These are phyloP conservation scores for Aspergillus sp. DNA, from an alignment of 2,329 filamentous ascomycete species.

Conservation along the genomic window DNA sequence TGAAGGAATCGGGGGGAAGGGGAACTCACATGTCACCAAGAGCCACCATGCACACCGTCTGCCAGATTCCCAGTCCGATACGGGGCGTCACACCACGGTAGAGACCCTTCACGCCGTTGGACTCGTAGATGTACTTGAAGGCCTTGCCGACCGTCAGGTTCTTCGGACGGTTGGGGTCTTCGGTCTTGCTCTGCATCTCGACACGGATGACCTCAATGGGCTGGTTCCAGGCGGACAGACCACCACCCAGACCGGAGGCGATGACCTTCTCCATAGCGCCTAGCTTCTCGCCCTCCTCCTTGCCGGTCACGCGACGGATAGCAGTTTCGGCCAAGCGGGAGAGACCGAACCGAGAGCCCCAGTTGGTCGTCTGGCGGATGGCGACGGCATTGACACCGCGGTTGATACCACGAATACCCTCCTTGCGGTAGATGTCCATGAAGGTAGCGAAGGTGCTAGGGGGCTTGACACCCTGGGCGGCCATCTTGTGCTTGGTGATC, in stretches of 20 bases:
- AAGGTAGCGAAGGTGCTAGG: conserved; percentile 93
- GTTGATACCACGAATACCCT: conserved; percentile 96
- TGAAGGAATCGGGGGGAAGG: neutral
- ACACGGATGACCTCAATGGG: conserved; percentile 99
- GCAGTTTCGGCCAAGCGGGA: conserved; percentile 85
- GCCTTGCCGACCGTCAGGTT: conserved; percentile 94
- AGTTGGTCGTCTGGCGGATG: conserved; percentile 99
- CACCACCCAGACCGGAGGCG: conserved; percentile 83
- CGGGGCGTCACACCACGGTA: conserved; percentile 94
- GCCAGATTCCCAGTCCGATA: conserved; percentile 95
- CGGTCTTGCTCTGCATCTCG: conserved; percentile 99
- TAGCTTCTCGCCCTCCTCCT: conserved; percentile 77
- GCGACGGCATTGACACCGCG: conserved; percentile 97
- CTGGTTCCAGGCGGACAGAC: conserved; percentile 97
- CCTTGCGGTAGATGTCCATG: conserved; percentile 92
- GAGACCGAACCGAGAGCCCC: conserved; percentile 94
- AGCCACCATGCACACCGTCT: conserved; percentile 99
- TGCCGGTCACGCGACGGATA: conserved; percentile 75
- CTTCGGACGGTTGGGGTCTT: conserved; percentile 95
- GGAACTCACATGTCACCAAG: conserved; percentile 87
- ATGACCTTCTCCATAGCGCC: conserved; percentile 80
- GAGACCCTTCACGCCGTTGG: conserved; percentile 84
- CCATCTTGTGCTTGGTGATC: conserved; percentile 97
- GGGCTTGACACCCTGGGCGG: conserved; percentile 75
- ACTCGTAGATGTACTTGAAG: conserved; percentile 79